Base-by-base conservation (phyloP, 2,329 filamentous ascomycete genomes). In the Endocalyx cinctus region DNA sequence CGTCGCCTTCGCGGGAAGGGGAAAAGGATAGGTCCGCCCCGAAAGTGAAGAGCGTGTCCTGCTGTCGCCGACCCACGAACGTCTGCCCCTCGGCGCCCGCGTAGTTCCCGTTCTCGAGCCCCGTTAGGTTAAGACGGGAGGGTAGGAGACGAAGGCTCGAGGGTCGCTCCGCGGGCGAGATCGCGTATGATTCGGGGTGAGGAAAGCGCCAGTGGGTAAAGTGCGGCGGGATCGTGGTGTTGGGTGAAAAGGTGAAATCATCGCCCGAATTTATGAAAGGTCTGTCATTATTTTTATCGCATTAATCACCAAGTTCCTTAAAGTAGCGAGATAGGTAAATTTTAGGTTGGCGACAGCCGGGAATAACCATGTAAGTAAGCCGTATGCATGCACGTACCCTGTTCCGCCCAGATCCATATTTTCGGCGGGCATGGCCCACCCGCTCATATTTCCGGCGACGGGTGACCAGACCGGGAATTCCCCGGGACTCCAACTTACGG, bases 171-270 rank as follows among this genome's bases (percentile, higher is more conserved):
- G 42, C 47, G 0, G 63, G 62, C 1, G 68, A 77, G 12, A 70
- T 41, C 1, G 50, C 58, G 57, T 67, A 80, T 38, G 58, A 63
- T 31, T 52, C 55, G 0, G 59, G 46, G 18, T 63, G 58, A 2
- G 74, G 75, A 10, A 66, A 71, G 4, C 77, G 63, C 62, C 74
- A 77, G 59, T 74, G 63, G 2, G 72, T 64, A 41, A 80, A 72
- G 45, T 79, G 70, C 1, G 59, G 58, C 4, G 75, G 74, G 0
- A 79, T 51, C 0, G 48, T 42, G 1, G 61, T 60, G 0, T 59
- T 58, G 0, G 64, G 58, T 6, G 54, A 41, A 46, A 79, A 78
- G 16, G 66, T 60, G 27, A 72, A 54, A 7, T 48, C 41, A 42
- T 77, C 72, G 2, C 60, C 58, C 10, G 59, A 60, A 6, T 54